A percentile compares a stretch with the other conserved stretches of the same genome.
phyloP scores from a whole-genome alignment of 495 filamentous ascomycete species.

The Neurospora sp. region DNA sequence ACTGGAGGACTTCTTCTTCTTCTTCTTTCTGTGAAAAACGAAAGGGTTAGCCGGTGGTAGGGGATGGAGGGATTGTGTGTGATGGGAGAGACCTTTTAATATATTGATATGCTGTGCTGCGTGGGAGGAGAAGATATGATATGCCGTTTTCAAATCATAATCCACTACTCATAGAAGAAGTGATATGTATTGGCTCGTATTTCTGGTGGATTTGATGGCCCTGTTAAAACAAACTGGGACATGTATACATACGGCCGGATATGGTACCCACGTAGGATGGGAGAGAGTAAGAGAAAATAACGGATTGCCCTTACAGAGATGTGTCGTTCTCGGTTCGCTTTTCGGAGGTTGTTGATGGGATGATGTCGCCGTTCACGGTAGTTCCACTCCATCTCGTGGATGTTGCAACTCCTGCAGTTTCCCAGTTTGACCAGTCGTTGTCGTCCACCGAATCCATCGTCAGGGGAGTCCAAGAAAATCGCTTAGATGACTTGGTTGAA shows the following conservation, averaged over 20 bases:
- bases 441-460: slow-evolving; percentile 47
- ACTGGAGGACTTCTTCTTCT: neutral
- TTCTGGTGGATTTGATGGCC: neutral
- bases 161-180: slow-evolving; percentile 2
- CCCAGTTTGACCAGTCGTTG: slow-evolving; percentile 66
- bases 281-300: neutral
- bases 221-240: neutral
- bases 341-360: slow-evolving; percentile 24
- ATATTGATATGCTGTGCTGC: neutral
- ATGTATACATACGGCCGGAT: neutral
- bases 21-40: neutral
- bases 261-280: neutral
- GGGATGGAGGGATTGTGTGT: neutral
- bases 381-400: slow-evolving; percentile 41
- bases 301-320: slow-evolving; percentile 28
- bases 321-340: slow-evolving; percentile 27
- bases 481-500: slow-evolving; percentile 24
- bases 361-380: slow-evolving; percentile 36
- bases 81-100: neutral
- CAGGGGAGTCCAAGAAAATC: slow-evolving; percentile 39
- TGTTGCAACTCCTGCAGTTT: slow-evolving; percentile 41
- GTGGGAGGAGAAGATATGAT: neutral
- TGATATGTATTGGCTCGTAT: neutral
- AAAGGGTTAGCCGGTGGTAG: neutral
- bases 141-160: neutral